A percentile compares a stretch with the other conserved stretches of the same genome.
phyloP scores from a whole-genome alignment of 345 rosid genomes.

The Camelina neglecta region DNA sequence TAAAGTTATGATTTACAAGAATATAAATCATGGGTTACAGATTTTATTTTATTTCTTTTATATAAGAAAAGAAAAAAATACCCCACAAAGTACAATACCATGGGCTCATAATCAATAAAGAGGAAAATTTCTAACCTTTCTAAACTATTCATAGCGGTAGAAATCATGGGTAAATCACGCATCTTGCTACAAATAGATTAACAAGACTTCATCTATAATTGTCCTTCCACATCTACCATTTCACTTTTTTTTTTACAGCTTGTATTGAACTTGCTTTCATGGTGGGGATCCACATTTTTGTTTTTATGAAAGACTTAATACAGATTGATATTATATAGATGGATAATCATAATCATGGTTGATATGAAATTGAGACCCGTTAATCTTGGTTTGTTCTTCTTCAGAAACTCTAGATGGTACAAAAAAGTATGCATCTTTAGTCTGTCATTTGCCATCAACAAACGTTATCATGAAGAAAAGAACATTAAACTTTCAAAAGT shows the following conservation, averaged over 20 bases:
- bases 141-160: constrained; percentile 28
- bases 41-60: neutral
- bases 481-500: constrained; percentile 46
- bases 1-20: constrained; percentile 42
- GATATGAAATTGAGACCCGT: constrained; percentile 16
- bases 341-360: constrained; percentile 36
- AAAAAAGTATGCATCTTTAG: constrained; percentile 33
- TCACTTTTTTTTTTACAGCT: constrained; percentile 7
- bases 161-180: constrained; percentile 7
- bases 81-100: constrained; percentile 42
- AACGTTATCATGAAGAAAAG: constrained; percentile 46
- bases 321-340: constrained; percentile 16
- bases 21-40: constrained; percentile 41
- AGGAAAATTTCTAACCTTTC: constrained; percentile 4
- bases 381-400: constrained; percentile 25
- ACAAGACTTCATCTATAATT: constrained; percentile 6
- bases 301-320: constrained; percentile 2
- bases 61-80: neutral
- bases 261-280: constrained; percentile 21
- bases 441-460: constrained; percentile 38
- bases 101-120: constrained; percentile 26
- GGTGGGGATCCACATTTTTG: constrained; percentile 41
- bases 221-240: constrained; percentile 21
- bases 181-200: constrained; percentile 1
- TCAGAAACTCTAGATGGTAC: constrained; percentile 21